These are phyloP conservation scores for Keithomyces neogunnii DNA, from an alignment of 2,329 filamentous ascomycete species.

Conservation along the genomic window DNA sequence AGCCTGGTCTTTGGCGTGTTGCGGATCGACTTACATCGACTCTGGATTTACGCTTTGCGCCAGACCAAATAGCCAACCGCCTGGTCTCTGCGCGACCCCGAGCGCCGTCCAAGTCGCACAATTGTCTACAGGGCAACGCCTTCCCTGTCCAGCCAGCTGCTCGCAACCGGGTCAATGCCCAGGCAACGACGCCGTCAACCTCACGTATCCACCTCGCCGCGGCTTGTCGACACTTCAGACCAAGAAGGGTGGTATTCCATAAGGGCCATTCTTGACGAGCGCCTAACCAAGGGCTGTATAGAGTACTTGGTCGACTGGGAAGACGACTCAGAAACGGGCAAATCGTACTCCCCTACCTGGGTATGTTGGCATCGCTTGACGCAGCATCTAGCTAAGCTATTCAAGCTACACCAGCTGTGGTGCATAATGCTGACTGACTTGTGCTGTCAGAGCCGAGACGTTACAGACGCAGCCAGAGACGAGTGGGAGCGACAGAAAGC, in stretches of 20 bases:
- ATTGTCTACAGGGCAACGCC: not conserved
- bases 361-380: conserved; percentile 12
- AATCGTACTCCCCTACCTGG: conserved; percentile 26
- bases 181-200: conserved; percentile 16
- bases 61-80: conserved; percentile 16
- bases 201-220: conserved; percentile 12
- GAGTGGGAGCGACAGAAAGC: conserved; percentile 25
- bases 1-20: conserved; percentile 13
- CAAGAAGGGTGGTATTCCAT: conserved; percentile 25
- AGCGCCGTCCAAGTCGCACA: not conserved
- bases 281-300: conserved; percentile 13
- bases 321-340: conserved; percentile 20
- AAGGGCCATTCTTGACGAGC: conserved; percentile 27
- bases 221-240: conserved; percentile 10
- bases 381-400: not conserved
- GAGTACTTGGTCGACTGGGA: conserved; percentile 33
- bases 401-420: not conserved
- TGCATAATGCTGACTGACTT: conserved; percentile 12
- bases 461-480: conserved; percentile 20
- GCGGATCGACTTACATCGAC: conserved; percentile 24
- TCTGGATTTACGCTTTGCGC: conserved; percentile 17
- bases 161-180: conserved; percentile 22
- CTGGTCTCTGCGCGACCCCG: conserved; percentile 3
- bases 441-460: conserved; percentile 17
- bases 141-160: not conserved